Evolutionary conservation across 2,329 filamentous ascomycete genomes (phyloP).

Genomic region (Cytospora piceicola): DNA sequence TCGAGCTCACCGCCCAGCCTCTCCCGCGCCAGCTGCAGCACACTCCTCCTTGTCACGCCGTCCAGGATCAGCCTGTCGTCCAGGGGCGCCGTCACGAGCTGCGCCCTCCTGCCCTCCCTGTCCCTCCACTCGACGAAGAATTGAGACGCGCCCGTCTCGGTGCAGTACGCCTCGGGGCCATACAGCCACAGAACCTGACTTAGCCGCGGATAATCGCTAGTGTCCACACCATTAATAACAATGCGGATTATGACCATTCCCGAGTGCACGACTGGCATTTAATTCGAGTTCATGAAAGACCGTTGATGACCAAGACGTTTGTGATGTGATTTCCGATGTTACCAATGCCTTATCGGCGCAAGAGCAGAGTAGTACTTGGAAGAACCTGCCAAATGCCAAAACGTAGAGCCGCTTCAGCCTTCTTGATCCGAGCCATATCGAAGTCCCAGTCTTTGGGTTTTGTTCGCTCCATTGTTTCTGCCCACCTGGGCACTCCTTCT

Average conservation of each 20-base stretch:
- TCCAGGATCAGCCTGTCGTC: slow-evolving; percentile 84
- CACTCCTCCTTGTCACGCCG: slow-evolving; percentile 82
- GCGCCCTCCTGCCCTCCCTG: slow-evolving; percentile 60
- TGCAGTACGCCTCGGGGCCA: slow-evolving; percentile 75
- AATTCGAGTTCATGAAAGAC: too few relatives aligned
- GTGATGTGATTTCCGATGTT: too few relatives aligned
- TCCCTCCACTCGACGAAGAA: slow-evolving; percentile 85
- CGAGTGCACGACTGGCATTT: neutral
- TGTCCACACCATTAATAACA: slow-evolving; percentile 6
- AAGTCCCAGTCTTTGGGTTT: neutral
- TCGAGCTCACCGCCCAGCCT: slow-evolving; percentile 64
- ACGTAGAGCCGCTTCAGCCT: neutral
- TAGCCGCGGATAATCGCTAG: slow-evolving; percentile 37
- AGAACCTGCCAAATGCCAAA: too few relatives aligned
- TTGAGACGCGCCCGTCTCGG: slow-evolving; percentile 89
- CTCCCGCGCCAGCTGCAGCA: slow-evolving; percentile 72
- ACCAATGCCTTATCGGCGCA: too few relatives aligned
- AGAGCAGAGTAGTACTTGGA: too few relatives aligned
- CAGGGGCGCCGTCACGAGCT: slow-evolving; percentile 83
- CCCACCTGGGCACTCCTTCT: slow-evolving; percentile 1
- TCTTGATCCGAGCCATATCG: neutral
- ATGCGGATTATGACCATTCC: neutral
- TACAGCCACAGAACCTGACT: slow-evolving; percentile 91
- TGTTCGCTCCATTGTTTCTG: neutral
- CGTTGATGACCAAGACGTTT: too few relatives aligned